These are phyloP conservation scores for Aspergillus sp. DNA, from an alignment of 2,329 filamentous ascomycete species.

Conservation along the genomic window DNA sequence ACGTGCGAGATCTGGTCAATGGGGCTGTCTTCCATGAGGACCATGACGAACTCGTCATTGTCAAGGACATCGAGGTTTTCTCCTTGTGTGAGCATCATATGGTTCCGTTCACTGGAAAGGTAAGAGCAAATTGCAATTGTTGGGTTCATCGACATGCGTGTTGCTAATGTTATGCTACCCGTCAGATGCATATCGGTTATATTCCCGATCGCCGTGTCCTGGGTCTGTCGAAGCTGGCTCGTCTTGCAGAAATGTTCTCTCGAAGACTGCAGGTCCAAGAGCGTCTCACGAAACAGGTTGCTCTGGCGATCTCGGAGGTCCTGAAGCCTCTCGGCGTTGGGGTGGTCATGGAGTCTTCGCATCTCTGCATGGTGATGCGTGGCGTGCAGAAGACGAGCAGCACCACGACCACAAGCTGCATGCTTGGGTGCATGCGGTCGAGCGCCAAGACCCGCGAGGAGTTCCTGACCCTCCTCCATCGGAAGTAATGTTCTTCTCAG, in stretches of 20 bases:
- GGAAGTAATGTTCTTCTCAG: slow-evolving; percentile 32
- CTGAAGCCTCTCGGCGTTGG: slow-evolving; percentile 91
- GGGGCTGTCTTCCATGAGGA: slow-evolving; percentile 93
- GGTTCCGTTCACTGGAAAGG: slow-evolving; percentile 94
- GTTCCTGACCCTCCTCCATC: slow-evolving; percentile 79
- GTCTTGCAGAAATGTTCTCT: slow-evolving; percentile 96
- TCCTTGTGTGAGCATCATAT: slow-evolving; percentile 96
- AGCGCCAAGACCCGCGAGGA: slow-evolving; percentile 94
- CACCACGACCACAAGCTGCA: slow-evolving; percentile 91
- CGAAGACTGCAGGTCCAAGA: slow-evolving; percentile 94
- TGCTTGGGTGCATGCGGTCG: slow-evolving; percentile 91
- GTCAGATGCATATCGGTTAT: slow-evolving; percentile 96
- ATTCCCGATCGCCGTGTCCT: slow-evolving; percentile 90
- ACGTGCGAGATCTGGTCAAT: slow-evolving; percentile 87
- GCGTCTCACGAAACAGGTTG: slow-evolving; percentile 92
- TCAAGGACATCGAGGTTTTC: slow-evolving; percentile 95
- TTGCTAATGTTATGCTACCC: too few relatives aligned
- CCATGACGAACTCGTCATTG: slow-evolving; percentile 95
- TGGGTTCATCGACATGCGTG: not conserved
- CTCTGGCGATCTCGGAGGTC: slow-evolving; percentile 88
- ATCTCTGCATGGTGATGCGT: slow-evolving; percentile 98
- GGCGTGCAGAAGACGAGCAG: slow-evolving; percentile 91
- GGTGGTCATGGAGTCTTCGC: slow-evolving; percentile 95
- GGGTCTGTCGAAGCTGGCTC: slow-evolving; percentile 90
- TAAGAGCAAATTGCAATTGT: slow-evolving; percentile 37